Percentiles rank a stretch among this genome's conserved stretches.
Evolutionary conservation across 495 filamentous ascomycete genomes (phyloP).

Genomic region (Acidiella bohemica): DNA sequence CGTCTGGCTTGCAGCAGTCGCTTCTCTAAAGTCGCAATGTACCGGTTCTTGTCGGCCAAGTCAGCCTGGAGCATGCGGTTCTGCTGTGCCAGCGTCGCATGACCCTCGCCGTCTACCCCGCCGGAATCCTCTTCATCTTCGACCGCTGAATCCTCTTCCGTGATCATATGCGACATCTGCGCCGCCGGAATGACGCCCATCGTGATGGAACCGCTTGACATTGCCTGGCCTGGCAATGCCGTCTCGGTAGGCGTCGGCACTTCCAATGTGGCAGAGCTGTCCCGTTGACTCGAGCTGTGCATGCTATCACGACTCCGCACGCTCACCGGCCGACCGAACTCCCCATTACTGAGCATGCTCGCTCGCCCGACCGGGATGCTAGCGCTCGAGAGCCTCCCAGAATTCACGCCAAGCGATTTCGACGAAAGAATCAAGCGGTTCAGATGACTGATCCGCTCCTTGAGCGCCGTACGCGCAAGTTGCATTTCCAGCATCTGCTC

Average conservation of each 20-base stretch:
- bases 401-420: conserved; percentile 87
- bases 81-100: conserved; percentile 64
- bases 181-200: conserved; percentile 11
- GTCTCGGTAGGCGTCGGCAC: conserved; percentile 7
- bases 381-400: conserved; percentile 45
- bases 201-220: conserved; percentile 15
- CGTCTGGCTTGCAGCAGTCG: conserved; percentile 81
- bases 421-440: conserved; percentile 91
- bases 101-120: conserved; percentile 76
- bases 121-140: conserved; percentile 52
- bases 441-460: conserved; percentile 93
- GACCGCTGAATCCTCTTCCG: conserved; percentile 11
- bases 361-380: conserved; percentile 39
- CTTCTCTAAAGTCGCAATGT: conserved; percentile 86
- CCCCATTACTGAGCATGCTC: conserved; percentile 42
- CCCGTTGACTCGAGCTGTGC: conserved; percentile 8
- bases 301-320: conserved; percentile 34
- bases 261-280: conserved; percentile 16
- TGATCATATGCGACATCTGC: conserved; percentile 12
- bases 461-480: conserved; percentile 83
- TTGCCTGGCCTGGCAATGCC: not conserved
- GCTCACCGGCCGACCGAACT: conserved; percentile 39
- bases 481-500: conserved; percentile 99
- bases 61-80: conserved; percentile 85
- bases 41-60: conserved; percentile 86